phyloP scores from a whole-genome alignment of 2,329 filamentous ascomycete species.

The Calonectria leucothoes region DNA sequence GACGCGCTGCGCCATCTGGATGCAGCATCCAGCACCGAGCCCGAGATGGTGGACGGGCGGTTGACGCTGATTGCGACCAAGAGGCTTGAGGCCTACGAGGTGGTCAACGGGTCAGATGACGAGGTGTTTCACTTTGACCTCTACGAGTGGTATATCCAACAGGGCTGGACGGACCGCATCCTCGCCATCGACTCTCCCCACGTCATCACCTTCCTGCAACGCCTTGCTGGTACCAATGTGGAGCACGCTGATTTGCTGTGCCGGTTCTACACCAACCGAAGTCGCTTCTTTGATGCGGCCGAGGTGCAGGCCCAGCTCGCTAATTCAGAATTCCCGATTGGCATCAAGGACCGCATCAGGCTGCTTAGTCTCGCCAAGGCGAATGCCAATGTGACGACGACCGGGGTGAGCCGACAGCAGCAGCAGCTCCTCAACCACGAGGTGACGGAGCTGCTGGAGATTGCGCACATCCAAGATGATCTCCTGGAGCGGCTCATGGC shows the following conservation, averaged over 20 bases:
- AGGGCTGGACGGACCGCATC: conserved; percentile 87
- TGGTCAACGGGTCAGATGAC: conserved; percentile 88
- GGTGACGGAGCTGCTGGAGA: conserved; percentile 86
- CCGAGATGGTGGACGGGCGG: conserved; percentile 81
- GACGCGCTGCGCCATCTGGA: conserved; percentile 84
- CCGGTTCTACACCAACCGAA: conserved; percentile 88
- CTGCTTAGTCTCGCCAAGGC: conserved; percentile 92
- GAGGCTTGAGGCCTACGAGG: conserved; percentile 87
- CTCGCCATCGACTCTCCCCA: conserved; percentile 87
- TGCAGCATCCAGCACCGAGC: conserved; percentile 72
- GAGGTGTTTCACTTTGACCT: conserved; percentile 95
- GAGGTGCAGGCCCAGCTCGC: conserved; percentile 87
- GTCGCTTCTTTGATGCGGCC: conserved; percentile 87
- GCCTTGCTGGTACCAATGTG: conserved; percentile 77
- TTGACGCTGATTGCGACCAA: conserved; percentile 81
- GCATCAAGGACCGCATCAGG: conserved; percentile 87
- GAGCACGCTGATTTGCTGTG: conserved; percentile 91
- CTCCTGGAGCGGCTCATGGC: conserved; percentile 80
- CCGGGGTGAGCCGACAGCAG: conserved; percentile 80
- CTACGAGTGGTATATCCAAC: conserved; percentile 96
- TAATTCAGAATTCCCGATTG: conserved; percentile 81
- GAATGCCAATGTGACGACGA: conserved; percentile 87
- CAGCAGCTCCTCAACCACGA: conserved; percentile 89
- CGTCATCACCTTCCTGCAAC: conserved; percentile 86
- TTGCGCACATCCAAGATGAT: conserved; percentile 96